Base-by-base conservation (phyloP, 148 eudicot species). In the Camellia granthamiana region DNA sequence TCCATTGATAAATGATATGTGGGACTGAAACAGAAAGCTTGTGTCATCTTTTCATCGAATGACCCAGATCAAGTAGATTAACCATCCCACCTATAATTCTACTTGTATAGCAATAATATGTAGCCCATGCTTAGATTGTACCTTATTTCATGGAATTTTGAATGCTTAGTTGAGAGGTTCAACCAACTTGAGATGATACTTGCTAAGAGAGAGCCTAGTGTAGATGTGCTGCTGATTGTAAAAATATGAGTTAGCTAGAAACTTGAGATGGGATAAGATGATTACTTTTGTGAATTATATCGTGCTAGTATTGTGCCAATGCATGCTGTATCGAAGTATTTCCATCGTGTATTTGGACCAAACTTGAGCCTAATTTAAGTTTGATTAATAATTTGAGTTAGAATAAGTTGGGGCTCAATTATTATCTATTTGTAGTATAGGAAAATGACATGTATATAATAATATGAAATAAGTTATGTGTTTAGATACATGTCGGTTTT, bases 161-260 rank as follows among this genome's bases (percentile, higher is more conserved):
- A 12, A 10, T 43, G 21, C 49, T 65, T 76, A 19, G 38, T 46
- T 61, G 78, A 7, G 69, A 61, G 18, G 79, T 47, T 54, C 18
- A 76, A 76, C 79, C 79, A 63, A 13, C 69, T 21, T 63, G 42
- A 61, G 41, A 54, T 46, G 58, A 44, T 44, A 21, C 43, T 56
- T 0, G 46, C 4, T n/a, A 30, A 8, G 16, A 10, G 8, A 38
- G 14, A 18, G n/a, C 41, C 43, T 67, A 42, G 71, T 18, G 3
- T 7, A 9, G 71, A 67, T 41, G 71, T 67, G 1, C 0, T 15
- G 16, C 16, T 55, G 54, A 51, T 55, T 55, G 58, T 8, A 55
- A 8, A 11, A 12, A 55, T 55, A 7, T 8, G 58, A 6, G 10
- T 55, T 55, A 30, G 2, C 23, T 64, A n/a, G 38, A 19, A 63